Evolutionary conservation across 2,329 filamentous ascomycete genomes (phyloP), one percentile per base, ranked within the genome.

Genomic region (Lecanicillium sp.): DNA sequence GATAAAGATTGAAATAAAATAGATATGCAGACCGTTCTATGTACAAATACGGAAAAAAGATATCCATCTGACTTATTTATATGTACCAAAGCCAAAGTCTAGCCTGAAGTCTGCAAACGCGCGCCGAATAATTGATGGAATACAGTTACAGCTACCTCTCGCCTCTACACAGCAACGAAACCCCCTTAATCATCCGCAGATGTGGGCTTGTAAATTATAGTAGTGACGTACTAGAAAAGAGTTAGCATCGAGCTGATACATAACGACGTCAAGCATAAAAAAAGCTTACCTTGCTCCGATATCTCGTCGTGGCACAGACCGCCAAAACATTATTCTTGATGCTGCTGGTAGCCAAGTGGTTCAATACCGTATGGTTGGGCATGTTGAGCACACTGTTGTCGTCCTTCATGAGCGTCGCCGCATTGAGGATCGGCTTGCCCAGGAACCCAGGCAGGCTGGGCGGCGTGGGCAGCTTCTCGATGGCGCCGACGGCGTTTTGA

Each of bases 251-350:
- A n/a, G n/a, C n/a, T 10, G 18, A 5, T 4, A 20, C 19, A 29
- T 6, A n/a, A 19, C 19, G 35, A 38, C 40, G 29, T 15, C 14
- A 30, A 17, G 29, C 36, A 15, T 13, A 28, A 18, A 35, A 22
- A 12, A 22, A 2, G 53, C 69, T 41, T 55, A 87, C 87, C 79
- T 98, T 98, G 63, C 86, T 83, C 67, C 88, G 94, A 61, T 97
- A 98, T 60, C 92, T 77, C n/a, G 92, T 98, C 5, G 92, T 98
- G 12, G 87, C 90, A 54, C 89, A 96, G 5, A 94, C 94, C 25
- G 92, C 92, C 47, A 98, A 71, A 18, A 97, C 86, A 46, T 90
- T 89, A 50, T 95, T 88, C 68, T 95, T 96, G 62, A 98, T 98
- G 60, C 89, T 96, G 62, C 90, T 97, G 3, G 92, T 98, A 35